Base-by-base conservation (phyloP, 2,329 filamentous ascomycete genomes). In the Penicillium sp. region DNA sequence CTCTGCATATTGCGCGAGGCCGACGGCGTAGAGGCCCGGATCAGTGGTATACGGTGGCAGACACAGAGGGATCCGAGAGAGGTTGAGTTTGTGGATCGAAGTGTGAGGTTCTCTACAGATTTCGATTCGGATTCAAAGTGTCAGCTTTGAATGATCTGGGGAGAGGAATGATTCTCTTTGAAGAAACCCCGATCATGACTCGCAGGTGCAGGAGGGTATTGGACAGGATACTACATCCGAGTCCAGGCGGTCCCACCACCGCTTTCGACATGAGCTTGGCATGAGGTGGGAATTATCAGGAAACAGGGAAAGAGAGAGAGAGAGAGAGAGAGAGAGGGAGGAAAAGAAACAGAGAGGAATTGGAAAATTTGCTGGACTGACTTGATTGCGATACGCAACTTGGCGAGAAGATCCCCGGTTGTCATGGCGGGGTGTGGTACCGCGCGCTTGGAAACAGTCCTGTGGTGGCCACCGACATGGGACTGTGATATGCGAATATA, bases 1-100 rank as follows among this genome's bases (percentile, higher is more conserved):
- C 27, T 53, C 51, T 24, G 51, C 51, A 26, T 53, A 53, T 9
- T 46, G 51, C 18, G 48, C 50, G n/a, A 53, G 33, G n/a, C 51
- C 51, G 7, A 48, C 25, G 3, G 36, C 13, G 34, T 53, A 53
- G 13, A 53, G 46, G 1, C 27, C 24, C 9, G 48, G 46, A 11
- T 27, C 29, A 11, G 25, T 7, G 5, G 27, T 38, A 3, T 38
- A 33, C 8, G 51, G 51, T 9, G 51, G 51, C 9, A 53, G 26
- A 27, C 51, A 49, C 26, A 53, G 43, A 4, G 46, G 39, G 38
- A 53, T 46, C 13, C 51, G 48, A 3, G 51, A 46, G 18, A 53
- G 34, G n/a, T 51, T 53, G 36, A 51, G 36, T 35, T 41, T 44
- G 35, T 53, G 51, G 37, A 53, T 53, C 18, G 43, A 46, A 39